Evolutionary conservation across 805 yeast species (phyloP), one percentile per base, ranked within the genome.

Genomic region (Kodamaea neixiangensis): DNA sequence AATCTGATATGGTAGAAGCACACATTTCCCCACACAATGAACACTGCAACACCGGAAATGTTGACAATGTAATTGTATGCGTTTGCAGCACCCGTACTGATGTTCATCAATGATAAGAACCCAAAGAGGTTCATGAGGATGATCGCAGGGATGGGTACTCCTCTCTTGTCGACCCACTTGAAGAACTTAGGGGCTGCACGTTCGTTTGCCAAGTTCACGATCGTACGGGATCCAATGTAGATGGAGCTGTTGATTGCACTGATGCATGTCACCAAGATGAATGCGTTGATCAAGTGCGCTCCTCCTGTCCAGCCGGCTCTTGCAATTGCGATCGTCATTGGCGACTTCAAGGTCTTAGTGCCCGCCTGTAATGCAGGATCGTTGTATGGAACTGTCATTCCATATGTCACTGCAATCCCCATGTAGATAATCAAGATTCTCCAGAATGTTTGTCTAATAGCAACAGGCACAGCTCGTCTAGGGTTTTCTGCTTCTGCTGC

Each of bases 201-300:
- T 49, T 79, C 83, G 53, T 77, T 71, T 4, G 90, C 83, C 75
- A 86, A 76, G 49, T 80, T 82, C 54, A 85, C 80, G 11, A 86
- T 71, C 1, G 89, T 78, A 64, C 92, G 74, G 2, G 89, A 81
- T 9, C 87, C 89, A 64, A 86, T 77, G 64, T 81, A 86, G 47
- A 86, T 81, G 33, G 87, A 80, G 39, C 87, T 77, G 67, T 86
- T 86, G 60, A 85, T 81, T 5, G 92, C 87, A 29, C 87, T 82
- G 40, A 87, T 65, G 58, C 88, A 81, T 1, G 87, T 83, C 11
- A 84, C 61, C 51, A 85, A 68, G 54, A 86, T 78, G 58, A 87
- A 78, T 0, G 89, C 82, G 55, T 83, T 83, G 56, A 83, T 71
- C 54, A 83, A 72, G 58, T 85, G 79, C 7, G 78, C 72, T 20